Base-by-base conservation (phyloP, 2,329 filamentous ascomycete species). In the Pseudogymnoascus sp. region DNA sequence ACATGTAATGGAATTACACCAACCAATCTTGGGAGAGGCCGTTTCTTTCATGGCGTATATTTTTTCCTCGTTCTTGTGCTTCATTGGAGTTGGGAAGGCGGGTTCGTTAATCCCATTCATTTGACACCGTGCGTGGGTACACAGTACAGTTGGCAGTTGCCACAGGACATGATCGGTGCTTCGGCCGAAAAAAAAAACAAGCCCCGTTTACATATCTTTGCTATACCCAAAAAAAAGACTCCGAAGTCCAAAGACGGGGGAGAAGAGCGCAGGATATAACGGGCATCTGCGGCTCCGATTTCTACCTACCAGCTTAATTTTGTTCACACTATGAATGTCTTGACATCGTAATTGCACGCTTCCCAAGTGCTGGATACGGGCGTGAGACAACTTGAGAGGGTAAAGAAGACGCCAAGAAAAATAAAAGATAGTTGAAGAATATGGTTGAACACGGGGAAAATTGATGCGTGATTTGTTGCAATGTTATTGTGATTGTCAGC, bases 351-450 rank as follows among this genome's bases (percentile, higher is more conserved):
- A 60, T 44, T 60, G 37, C 37, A 62, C 61, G 46, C 61, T 63
- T 63, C 61, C 61, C 61, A 63, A 63, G 61, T 63, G 61, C 61
- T 63, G 61, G 61, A 63, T 60, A 63, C 59, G 21, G 61, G 61
- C 61, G 37, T 59, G 61, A 60, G 16, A 36, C 28, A 53, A 23
- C 46, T 53, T 53, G 46, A 56, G 50, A 34, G 50, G 28, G 50
- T 56, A 21, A 34, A 34, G 28, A 34, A 56, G 50, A 36, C 50
- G 50, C 28, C 50, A 8, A 34, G 23, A 56, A 16, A 34, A 56
- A 56, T 56, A 56, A 56, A 34, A 56, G 28, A 56, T 56, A 36
- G 50, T 56, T 56, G 28, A 56, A 56, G 6, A 56, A 56, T 7
- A 34, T 56, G 25, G 28, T 18, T 56, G 28, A 56, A 16, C 28